These are phyloP conservation scores for Dendrobium chrysotoxum DNA, from an alignment of 106 monocot species.

Conservation along the genomic window DNA sequence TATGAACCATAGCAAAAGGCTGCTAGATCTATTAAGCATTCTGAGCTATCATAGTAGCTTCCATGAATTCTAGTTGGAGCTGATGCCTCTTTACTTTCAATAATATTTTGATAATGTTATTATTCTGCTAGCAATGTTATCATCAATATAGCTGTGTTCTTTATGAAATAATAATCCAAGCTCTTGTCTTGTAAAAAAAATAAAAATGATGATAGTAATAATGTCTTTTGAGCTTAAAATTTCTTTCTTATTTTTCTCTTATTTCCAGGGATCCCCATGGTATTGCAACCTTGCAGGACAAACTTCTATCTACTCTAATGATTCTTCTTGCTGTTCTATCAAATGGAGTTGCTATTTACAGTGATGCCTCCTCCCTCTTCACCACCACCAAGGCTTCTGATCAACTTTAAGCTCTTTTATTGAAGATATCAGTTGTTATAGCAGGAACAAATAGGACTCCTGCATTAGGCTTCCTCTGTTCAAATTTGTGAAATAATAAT, in stretches of 20 bases:
- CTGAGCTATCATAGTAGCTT: too few relatives aligned
- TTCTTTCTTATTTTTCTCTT: neutral
- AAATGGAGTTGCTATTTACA: conserved; percentile 81
- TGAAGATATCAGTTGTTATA: neutral
- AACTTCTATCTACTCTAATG: conserved; percentile 68
- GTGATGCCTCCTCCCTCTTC: conserved; percentile 61
- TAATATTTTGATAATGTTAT: too few relatives aligned
- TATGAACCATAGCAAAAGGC: too few relatives aligned
- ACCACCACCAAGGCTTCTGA: conserved; percentile 22
- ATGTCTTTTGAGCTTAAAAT: neutral
- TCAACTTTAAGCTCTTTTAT: neutral
- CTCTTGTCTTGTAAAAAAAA: too few relatives aligned
- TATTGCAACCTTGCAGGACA: conserved; percentile 64
- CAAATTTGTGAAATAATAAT: neutral
- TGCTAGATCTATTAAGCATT: too few relatives aligned
- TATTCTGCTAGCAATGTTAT: too few relatives aligned
- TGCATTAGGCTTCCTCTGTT: neutral
- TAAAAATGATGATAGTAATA: too few relatives aligned
- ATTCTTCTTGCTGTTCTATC: conserved; percentile 80
- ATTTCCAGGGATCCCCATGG: conserved; percentile 69
- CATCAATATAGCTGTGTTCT: too few relatives aligned
- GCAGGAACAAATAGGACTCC: neutral
- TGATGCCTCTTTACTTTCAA: too few relatives aligned
- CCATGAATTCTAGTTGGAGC: too few relatives aligned
- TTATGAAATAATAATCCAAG: too few relatives aligned